Conservation (phyloP, 192 early-diverging fungal genomes). For the Helicostylum pulchrum region DNA sequence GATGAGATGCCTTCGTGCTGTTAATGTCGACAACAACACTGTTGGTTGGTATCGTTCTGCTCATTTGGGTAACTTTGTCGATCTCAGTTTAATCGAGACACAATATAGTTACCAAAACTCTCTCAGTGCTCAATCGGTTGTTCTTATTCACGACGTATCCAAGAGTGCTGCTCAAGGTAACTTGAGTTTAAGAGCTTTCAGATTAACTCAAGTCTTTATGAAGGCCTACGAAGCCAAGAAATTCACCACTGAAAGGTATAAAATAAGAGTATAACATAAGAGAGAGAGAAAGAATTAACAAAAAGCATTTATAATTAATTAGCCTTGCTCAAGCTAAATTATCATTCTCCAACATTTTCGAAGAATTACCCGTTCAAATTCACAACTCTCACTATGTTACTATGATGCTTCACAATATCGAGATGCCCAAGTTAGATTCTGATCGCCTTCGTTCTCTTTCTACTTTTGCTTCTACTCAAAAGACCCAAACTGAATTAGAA, state of each 20-base stretch:
- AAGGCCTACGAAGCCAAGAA: slow-evolving; percentile 74
- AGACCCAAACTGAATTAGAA: slow-evolving; percentile 34
- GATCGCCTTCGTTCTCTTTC: slow-evolving; percentile 60
- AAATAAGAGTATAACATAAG: neutral
- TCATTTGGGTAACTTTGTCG: slow-evolving; percentile 84
- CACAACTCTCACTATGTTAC: slow-evolving; percentile 79
- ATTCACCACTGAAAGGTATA: slow-evolving; percentile 77
- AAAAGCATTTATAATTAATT: no score
- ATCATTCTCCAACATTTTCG: slow-evolving; percentile 83
- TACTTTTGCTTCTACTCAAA: slow-evolving; percentile 42
- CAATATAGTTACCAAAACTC: slow-evolving; percentile 90
- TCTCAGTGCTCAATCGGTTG: slow-evolving; percentile 75
- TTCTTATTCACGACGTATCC: slow-evolving; percentile 90
- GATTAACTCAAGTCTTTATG: slow-evolving; percentile 84
- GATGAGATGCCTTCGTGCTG: slow-evolving; percentile 87
- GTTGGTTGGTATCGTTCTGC: slow-evolving; percentile 98
- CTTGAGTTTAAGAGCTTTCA: slow-evolving; percentile 81
- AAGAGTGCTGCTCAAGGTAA: slow-evolving; percentile 82
- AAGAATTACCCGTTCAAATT: slow-evolving; percentile 85
- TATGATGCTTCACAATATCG: slow-evolving; percentile 73
- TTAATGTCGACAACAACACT: slow-evolving; percentile 94
- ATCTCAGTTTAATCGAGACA: slow-evolving; percentile 84
- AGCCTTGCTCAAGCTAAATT: slow-evolving; percentile 70
- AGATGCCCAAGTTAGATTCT: slow-evolving; percentile 51
- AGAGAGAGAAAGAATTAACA: neutral